Base-by-base conservation (phyloP, 768 basidiomycete species). In the Arthromyces matolae region DNA sequence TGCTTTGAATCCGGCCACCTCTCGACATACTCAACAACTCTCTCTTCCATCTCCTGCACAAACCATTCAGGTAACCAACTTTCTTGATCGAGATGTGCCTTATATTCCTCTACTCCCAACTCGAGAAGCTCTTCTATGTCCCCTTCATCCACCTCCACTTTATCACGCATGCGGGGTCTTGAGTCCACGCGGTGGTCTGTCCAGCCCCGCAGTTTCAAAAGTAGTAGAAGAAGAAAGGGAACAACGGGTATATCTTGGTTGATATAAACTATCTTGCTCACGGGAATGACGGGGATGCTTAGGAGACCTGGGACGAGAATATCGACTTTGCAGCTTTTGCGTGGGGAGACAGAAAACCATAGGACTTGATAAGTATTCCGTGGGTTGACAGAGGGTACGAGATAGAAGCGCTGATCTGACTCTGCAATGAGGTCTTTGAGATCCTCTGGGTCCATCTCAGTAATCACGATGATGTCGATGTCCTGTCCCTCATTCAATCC, bases 161-260 rank as follows among this genome's bases (percentile, higher is more conserved):
- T 79, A 9, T 42, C 51, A 32, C 52, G 61, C 54, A 73, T 63
- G 45, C 71, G 59, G 8, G 24, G 9, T 36, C 68, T 61, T 3
- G 20, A 10, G 22, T 71, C 65, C 3, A 45, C 54, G 5, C 64
- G 54, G 49, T 75, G 73, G 51, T 75, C 69, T 28, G 56, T 51
- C 75, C 75, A 76, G 2, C 65, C 73, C 35, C 68, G 62, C 7
- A 77, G 53, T 49, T 76, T 77, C 38, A 75, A 52, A 13, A 74
- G 56, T 3, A 76, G 59, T 10, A 75, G 55, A 4, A 63, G 57
- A 3, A 71, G 50, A 40, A 74, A 64, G 0, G 73, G 73, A 49
- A 68, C 59, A 1, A 73, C 55, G 0, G 73, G 75, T 19, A 75
- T 55, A 33, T 64, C 54, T 34, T 56, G 49, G 4, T 53, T 41